These are phyloP conservation scores for Haplographium delicatum DNA, from an alignment of 495 filamentous ascomycete genomes.

Conservation along the genomic window DNA sequence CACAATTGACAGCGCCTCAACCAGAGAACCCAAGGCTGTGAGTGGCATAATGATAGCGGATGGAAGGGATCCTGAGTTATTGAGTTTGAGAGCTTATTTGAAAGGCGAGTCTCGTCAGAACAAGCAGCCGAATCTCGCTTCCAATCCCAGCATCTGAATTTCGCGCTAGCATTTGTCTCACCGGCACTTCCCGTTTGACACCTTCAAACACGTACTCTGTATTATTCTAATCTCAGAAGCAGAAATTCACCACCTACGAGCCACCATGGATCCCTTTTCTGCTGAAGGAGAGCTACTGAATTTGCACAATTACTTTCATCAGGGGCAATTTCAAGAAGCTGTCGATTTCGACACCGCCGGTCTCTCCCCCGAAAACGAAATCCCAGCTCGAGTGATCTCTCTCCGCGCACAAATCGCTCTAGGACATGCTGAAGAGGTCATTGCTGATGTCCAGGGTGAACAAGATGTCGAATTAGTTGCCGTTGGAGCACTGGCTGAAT, in stretches of 20 bases:
- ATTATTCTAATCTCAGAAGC: too few relatives aligned
- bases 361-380: slow-evolving; percentile 69
- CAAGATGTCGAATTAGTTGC: slow-evolving; percentile 71
- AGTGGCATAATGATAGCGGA: too few relatives aligned
- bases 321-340: slow-evolving; percentile 79
- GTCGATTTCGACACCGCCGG: slow-evolving; percentile 72
- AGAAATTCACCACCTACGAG: slow-evolving; percentile 1
- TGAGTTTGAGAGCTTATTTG: neutral
- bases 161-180: neutral
- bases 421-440: slow-evolving; percentile 66
- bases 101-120: neutral
- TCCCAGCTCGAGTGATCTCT: slow-evolving; percentile 73
- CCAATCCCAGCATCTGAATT: neutral
- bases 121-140: neutral
- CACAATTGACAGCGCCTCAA: too few relatives aligned
- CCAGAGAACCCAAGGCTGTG: too few relatives aligned
- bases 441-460: slow-evolving; percentile 60
- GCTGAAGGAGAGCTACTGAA: slow-evolving; percentile 94
- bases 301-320: slow-evolving; percentile 92
- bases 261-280: slow-evolving; percentile 85
- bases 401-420: slow-evolving; percentile 78
- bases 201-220: slow-evolving; percentile 17
- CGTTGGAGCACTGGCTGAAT: slow-evolving; percentile 71
- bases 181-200: neutral
- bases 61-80: neutral